These are phyloP conservation scores for Kodamaea leandrae DNA, from an alignment of 805 yeast species.

Conservation along the genomic window DNA sequence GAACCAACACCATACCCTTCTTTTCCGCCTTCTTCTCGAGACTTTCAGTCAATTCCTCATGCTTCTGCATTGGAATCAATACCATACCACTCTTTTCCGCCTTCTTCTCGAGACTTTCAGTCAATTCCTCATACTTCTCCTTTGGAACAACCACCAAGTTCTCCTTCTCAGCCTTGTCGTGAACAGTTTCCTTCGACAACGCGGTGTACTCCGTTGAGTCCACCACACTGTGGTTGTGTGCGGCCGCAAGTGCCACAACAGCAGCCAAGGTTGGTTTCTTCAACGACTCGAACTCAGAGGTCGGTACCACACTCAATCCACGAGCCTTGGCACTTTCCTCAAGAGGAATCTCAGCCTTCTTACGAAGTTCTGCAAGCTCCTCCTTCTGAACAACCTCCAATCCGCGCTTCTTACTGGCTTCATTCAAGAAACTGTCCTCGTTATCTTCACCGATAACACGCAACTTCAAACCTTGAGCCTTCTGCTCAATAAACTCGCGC, in stretches of 20 bases:
- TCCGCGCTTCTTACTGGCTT: not conserved
- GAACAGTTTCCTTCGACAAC: slow-evolving; percentile 12
- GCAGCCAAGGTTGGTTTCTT: not conserved
- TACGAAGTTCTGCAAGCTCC: not conserved
- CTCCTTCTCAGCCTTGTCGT: slow-evolving; percentile 19
- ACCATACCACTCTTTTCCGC: no score
- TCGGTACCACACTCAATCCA: not conserved
- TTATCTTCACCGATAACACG: not conserved
- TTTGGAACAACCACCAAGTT: slow-evolving; percentile 16
- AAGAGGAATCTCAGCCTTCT: not conserved
- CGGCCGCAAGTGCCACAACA: slow-evolving; percentile 15
- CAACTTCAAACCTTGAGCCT: slow-evolving; percentile 5
- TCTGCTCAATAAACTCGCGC: slow-evolving; percentile 12
- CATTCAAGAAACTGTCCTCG: not conserved
- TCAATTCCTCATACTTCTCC: slow-evolving; percentile 9
- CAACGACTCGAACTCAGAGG: not conserved
- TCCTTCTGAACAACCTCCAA: not conserved
- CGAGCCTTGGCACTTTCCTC: not conserved
- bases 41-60: no score
- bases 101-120: no score
- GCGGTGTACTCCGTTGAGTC: slow-evolving; percentile 16
- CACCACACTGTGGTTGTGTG: slow-evolving; percentile 18
- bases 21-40: no score
- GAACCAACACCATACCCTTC: no score
- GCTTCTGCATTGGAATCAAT: no score